Evolutionary conservation across 169 alveolate species (phyloP), one percentile per base, ranked within the genome.

Genomic region (Cryptosporidium parvum): DNA sequence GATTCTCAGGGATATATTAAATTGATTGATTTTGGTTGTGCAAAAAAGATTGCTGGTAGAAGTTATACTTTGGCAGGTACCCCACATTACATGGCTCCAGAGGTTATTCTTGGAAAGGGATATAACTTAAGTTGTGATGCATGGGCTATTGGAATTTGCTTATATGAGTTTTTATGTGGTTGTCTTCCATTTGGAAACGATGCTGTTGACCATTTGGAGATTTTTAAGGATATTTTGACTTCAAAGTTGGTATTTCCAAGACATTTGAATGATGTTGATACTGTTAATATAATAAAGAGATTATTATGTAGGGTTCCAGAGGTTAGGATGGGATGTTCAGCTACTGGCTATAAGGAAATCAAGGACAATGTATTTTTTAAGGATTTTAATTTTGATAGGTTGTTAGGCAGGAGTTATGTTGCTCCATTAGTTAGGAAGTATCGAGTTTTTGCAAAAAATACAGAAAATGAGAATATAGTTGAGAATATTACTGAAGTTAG

Each of bases 161-260:
- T 98, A n/a, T 98, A 96, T 92, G 99, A 98, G 87, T 97, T 98
- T 86, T 91, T 98, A 85, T 97, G 99, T 86, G 99, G 99, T 0
- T 96, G 96, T 29, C 96, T 97, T 21, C 99, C 99, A 18, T 98
- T 97, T 89, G 99, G 99, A 9, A 96, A 94, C 80, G 99, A 96
- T 85, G 99, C 97, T 21, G 98, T 96, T 37, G 99, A 97, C 89
- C 99, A 98, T 51, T 94, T 97, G 61, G 98, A 96, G 86, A 96
- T 97, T 23, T 97, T 97, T 92, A 94, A 98, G 87, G 98, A 95
- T 61, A 97, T 97, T 18, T 91, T 96, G 35, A 96, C 97, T 37
- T 96, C 98, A 85, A 58, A 62, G 71, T 62, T 94, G 68, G 65
- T 68, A 4, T 93, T 92, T 59, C 95, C 97, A 86, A 12, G 93